Percentiles rank a stretch among this genome's conserved stretches.
Evolutionary conservation across 495 filamentous ascomycete genomes (phyloP).

Genomic region (Daldinia loculata): DNA sequence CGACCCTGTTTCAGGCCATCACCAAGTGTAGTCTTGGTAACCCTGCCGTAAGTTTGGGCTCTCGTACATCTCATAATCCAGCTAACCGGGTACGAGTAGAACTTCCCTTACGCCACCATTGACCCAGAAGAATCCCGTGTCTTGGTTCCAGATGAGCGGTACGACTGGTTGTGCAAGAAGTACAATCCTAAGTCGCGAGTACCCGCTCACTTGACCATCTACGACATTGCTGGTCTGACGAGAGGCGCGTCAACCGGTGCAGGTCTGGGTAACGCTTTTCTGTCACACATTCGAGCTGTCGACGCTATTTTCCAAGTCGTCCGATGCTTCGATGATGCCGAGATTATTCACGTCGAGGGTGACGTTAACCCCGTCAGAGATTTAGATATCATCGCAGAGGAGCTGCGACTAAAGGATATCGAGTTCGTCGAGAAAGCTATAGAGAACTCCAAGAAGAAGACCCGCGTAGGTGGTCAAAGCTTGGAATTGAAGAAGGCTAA

Average conservation of each 20-base stretch:
- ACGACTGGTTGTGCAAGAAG: constrained; percentile 92
- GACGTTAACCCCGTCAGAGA: constrained; percentile 96
- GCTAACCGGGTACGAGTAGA: constrained; percentile 59
- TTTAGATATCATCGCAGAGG: constrained; percentile 94
- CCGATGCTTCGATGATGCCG: constrained; percentile 97
- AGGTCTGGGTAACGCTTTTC: constrained; percentile 96
- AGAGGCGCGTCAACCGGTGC: constrained; percentile 96
- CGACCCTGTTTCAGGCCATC: constrained; percentile 99
- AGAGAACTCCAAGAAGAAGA: constrained; percentile 90
- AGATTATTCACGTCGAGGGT: constrained; percentile 99
- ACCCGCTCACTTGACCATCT: constrained; percentile 96
- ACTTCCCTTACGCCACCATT: constrained; percentile 99
- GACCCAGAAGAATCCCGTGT: constrained; percentile 98
- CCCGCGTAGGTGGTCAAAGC: constrained; percentile 90
- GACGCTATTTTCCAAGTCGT: constrained; percentile 99
- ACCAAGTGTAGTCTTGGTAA: constrained; percentile 98
- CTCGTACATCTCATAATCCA: constrained; percentile 18
- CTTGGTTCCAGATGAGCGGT: constrained; percentile 95
- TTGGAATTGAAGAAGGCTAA: constrained; percentile 98
- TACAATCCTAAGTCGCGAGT: constrained; percentile 97
- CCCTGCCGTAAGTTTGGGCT: constrained; percentile 74
- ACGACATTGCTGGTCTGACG: constrained; percentile 98
- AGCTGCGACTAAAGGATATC: constrained; percentile 97
- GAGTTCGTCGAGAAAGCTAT: constrained; percentile 97
- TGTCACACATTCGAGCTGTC: constrained; percentile 98